phyloP scores from a whole-genome alignment of 1,284 basidiomycete species.

The Apiotrichum gamsii region DNA sequence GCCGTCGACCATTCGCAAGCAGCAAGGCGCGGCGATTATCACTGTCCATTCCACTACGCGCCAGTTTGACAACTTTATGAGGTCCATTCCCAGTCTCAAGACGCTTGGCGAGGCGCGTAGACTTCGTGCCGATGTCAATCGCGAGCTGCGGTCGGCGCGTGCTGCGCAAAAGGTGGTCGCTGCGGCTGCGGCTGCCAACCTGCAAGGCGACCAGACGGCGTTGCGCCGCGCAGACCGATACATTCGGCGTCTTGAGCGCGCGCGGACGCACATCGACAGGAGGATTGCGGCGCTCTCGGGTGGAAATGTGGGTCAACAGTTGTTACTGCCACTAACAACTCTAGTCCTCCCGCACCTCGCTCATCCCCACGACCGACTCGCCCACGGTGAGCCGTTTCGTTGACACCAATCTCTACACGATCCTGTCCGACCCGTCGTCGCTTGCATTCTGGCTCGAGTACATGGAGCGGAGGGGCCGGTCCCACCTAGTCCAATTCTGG shows the following conservation, averaged over 20 bases:
- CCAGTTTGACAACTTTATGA: slow-evolving; percentile 82
- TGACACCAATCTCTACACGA: slow-evolving; percentile 48
- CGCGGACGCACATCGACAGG: slow-evolving; percentile 75
- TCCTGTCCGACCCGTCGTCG: slow-evolving; percentile 79
- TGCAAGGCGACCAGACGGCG: slow-evolving; percentile 3
- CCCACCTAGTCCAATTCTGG: slow-evolving; percentile 91
- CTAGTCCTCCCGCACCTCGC: neutral
- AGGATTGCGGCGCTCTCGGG: slow-evolving; percentile 74
- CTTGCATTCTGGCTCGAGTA: slow-evolving; percentile 96
- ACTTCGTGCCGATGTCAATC: slow-evolving; percentile 81
- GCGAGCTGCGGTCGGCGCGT: slow-evolving; percentile 75
- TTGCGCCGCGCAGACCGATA: slow-evolving; percentile 55
- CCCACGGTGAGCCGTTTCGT: neutral
- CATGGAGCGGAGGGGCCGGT: slow-evolving; percentile 82
- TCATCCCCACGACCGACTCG: neutral
- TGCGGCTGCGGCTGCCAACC: slow-evolving; percentile 13
- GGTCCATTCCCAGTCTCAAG: slow-evolving; percentile 71
- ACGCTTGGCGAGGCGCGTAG: slow-evolving; percentile 80
- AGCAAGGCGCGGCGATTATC: slow-evolving; percentile 21
- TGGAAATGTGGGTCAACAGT: neutral
- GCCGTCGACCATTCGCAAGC: slow-evolving; percentile 1
- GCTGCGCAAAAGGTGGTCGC: slow-evolving; percentile 30
- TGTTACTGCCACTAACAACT: neutral
- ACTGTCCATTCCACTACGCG: slow-evolving; percentile 48
- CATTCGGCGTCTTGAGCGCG: slow-evolving; percentile 77